Evolutionary conservation across 2,329 filamentous ascomycete genomes (phyloP), one percentile per base, ranked within the genome.

Genomic region (Alternaria atra): DNA sequence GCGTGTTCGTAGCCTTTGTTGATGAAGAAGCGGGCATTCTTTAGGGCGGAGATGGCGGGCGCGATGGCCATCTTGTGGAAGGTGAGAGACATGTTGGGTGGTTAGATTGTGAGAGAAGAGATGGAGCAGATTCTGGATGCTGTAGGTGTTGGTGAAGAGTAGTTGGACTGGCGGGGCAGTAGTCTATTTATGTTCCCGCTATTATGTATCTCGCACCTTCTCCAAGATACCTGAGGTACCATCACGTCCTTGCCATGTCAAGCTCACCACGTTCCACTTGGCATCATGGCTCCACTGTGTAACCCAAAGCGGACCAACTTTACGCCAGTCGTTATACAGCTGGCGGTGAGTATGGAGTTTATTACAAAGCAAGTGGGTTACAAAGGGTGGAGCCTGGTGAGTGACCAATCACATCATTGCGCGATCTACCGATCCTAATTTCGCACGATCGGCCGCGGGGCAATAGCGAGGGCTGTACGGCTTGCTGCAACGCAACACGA

Each of bases 21-120:
- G 60, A 87, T 80, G 61, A 84, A 71, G 44, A 69, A 64, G 17
- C 74, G 67, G 30, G 84, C 77, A 57, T 79, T 81, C 4, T 79
- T 77, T 25, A 86, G 75, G 56, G 76, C 76, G 17, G 71, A 69
- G 68, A 84, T 77, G 65, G 84, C 75, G 51, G 81, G 71, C 1
- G 78, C 76, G 60, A 86, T 71, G 58, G 74, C 76, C 58, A 78
- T 62, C 20, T 77, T 72, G 76, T 77, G 70, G 55, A 77, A 65
- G 8, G 67, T 58, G 37, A 70, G 68, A 6, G 64, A 57, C 66
- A 76, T 73, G 13, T 15, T 73, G 53, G 30, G 5, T 48, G 20
- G 25, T 43, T 39, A 8, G 9, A 17, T 39, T 3, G 12, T 34
- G 6, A 35, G 13, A 1, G 5, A 15, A 9, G 20, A 15, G 13